Base-by-base conservation (phyloP, 75 land plant species). In the Picea sitchensis region DNA sequence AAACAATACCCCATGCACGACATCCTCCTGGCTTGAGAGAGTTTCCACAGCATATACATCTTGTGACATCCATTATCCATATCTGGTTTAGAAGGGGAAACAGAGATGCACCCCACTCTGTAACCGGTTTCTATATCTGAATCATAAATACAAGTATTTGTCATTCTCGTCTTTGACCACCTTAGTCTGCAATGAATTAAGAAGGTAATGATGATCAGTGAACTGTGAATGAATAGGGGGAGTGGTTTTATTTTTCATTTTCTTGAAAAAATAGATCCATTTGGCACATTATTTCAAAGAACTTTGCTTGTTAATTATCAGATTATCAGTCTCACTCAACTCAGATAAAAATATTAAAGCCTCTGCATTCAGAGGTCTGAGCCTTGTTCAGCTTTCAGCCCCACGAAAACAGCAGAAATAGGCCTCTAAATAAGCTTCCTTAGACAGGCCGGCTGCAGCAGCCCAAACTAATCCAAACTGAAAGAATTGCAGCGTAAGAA, bases 11-110 rank as follows among this genome's bases (percentile, higher is more conserved):
- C n/a, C n/a, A n/a, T n/a, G n/a, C n/a, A n/a, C n/a, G n/a, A n/a
- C n/a, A n/a, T 2, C 81, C 84, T 30, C 96, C 93, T 38, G 97
- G 92, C 65, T 87, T 81, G 76, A 94, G 83, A 60, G 89, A 86
- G 58, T 78, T 85, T 15, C 99, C 95, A 79, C 93, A 96, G 80
- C 97, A 96, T 86, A 96, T 84, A 87, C 95, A 94, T 77, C 84
- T 87, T 63, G 96, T 94, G 32, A 92, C 89, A 54, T 82, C 90
- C 93, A 92, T 91, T 54, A 94, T 78, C 21, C 94, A 75, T 5
- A 85, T 81, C 81, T 92, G 84, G 61, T 91, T 78, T 57, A 91
- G 80, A 58, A 94, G 83, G 63, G 91, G 90, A 81, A 94, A 91
- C 81, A 92, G 78, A 65, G 94, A 89, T 64, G 91, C 82, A 2